phyloP scores from a whole-genome alignment of 2,329 filamentous ascomycete species.

The Aquanectria penicillioides region DNA sequence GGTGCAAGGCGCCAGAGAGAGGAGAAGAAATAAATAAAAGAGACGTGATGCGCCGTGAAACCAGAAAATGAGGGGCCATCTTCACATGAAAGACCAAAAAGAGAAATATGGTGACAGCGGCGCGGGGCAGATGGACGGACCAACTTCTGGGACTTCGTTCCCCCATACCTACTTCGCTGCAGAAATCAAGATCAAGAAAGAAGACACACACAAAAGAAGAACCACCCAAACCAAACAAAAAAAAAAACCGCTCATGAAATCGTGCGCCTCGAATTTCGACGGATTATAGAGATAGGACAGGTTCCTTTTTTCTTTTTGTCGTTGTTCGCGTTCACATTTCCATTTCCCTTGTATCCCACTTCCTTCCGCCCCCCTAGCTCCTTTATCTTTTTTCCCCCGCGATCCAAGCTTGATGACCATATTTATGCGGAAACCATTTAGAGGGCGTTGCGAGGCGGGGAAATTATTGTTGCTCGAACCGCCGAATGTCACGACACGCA shows the following conservation, averaged over 20 bases:
- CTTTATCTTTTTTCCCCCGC: conserved; percentile 6
- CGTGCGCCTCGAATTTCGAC: background rate
- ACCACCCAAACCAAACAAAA: background rate
- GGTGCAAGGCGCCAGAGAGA: conserved; percentile 6
- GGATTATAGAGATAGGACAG: conserved; percentile 22
- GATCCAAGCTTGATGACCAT: conserved; percentile 26
- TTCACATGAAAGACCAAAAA: conserved; percentile 9
- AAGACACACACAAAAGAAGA: too few relatives aligned
- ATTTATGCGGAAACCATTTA: conserved; percentile 38
- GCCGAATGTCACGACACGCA: conserved; percentile 24
- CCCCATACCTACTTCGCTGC: background rate
- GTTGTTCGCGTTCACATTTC: background rate
- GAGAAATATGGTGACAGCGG: background rate
- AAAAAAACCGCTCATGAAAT: conserved; percentile 7
- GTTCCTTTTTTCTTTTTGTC: conserved; percentile 4
- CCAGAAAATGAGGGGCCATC: background rate
- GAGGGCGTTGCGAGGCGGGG: conserved; percentile 36
- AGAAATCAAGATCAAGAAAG: background rate
- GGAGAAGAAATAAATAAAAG: background rate
- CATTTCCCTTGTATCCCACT: background rate
- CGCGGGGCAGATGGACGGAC: conserved; percentile 8
- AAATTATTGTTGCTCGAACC: conserved; percentile 10
- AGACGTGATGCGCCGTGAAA: background rate
- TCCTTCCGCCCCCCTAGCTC: background rate
- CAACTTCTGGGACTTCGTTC: background rate